phyloP scores from a whole-genome alignment of 2,329 filamentous ascomycete species.

The Capronia coronata region DNA sequence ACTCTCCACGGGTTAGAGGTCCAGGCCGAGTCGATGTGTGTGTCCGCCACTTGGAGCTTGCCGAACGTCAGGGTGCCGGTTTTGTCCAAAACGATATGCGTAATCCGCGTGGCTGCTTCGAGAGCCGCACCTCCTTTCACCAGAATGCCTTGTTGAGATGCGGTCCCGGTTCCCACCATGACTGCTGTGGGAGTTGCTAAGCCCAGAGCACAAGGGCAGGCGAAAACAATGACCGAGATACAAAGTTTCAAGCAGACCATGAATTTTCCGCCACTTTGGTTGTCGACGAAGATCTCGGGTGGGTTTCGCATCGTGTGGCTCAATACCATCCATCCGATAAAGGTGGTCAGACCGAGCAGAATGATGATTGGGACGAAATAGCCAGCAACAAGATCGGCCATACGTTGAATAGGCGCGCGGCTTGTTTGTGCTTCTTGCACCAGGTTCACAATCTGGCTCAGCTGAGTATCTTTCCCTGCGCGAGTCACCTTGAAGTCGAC shows the following conservation, averaged over 20 bases:
- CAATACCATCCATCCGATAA: conserved; percentile 87
- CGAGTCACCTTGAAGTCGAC: conserved; percentile 88
- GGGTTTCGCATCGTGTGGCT: conserved; percentile 78
- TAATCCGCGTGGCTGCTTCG: conserved; percentile 84
- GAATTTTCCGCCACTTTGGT: conserved; percentile 76
- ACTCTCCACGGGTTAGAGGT: conserved; percentile 59
- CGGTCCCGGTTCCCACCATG: conserved; percentile 97
- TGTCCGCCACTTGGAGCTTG: conserved; percentile 83
- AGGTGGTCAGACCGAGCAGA: conserved; percentile 74
- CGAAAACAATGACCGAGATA: conserved; percentile 97
- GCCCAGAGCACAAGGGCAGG: conserved; percentile 93
- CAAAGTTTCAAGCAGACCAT: conserved; percentile 98
- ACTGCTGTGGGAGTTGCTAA: conserved; percentile 93
- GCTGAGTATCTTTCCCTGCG: conserved; percentile 88
- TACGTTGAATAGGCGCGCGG: conserved; percentile 84
- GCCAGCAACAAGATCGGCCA: conserved; percentile 84
- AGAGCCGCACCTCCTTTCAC: conserved; percentile 92
- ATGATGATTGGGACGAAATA: conserved; percentile 92
- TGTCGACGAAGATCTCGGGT: conserved; percentile 78
- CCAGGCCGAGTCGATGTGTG: conserved; percentile 64
- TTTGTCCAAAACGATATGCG: conserved; percentile 88
- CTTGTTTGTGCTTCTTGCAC: conserved; percentile 96
- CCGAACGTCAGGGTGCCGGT: conserved; percentile 91
- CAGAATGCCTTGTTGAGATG: conserved; percentile 92
- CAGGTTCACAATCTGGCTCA: conserved; percentile 97